Base-by-base conservation (phyloP, 371 early-diverging fungal species). In the Rhizopus delemar region DNA sequence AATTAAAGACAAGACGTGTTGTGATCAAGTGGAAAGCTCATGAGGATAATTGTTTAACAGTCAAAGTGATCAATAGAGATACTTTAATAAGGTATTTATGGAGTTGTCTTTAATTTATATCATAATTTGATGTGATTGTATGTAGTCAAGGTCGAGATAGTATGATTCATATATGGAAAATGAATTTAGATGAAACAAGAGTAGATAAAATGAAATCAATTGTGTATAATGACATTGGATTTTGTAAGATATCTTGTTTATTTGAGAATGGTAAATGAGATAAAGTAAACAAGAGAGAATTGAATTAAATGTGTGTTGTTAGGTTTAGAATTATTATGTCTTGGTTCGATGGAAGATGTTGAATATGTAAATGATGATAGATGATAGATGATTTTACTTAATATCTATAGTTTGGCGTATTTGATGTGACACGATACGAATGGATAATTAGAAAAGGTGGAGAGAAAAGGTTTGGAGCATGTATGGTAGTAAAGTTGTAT, bases 81-180 rank as follows among this genome's bases (percentile, higher is more conserved):
- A 70, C 41, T 34, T 39, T 77, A 50, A 61, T 77, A 43, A 73
- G 70, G 77, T 66, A 65, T 57, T 38, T 34, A 41, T 29, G 28
- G 3, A 31, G 12, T 22, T 22, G 22, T 22, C 22, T 22, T 22
- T 22, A 22, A 22, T 22, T 22, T 22, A 22, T 22, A 22, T 22
- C 0, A 22, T 22, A 22, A 22, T 22, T 22, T 22, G 22, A 22
- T 22, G 22, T 22, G 13, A 51, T 35, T 51, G 41, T 46, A 62
- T 53, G 39, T 58, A 82, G 82, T 55, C 80, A 82, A 41, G 80
- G 82, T 5, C 62, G 82, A 68, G 82, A 82, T 63, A 72, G 78
- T 58, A 55, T 41, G 41, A 71, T 82, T 28, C 65, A 80, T 59
- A 56, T 78, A 12, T 82, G 82, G 82, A 53, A 75, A 57, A 51